These are phyloP conservation scores for Cymbomonas tetramitiformis DNA, from an alignment of 139 green algal genomes.

Conservation along the genomic window DNA sequence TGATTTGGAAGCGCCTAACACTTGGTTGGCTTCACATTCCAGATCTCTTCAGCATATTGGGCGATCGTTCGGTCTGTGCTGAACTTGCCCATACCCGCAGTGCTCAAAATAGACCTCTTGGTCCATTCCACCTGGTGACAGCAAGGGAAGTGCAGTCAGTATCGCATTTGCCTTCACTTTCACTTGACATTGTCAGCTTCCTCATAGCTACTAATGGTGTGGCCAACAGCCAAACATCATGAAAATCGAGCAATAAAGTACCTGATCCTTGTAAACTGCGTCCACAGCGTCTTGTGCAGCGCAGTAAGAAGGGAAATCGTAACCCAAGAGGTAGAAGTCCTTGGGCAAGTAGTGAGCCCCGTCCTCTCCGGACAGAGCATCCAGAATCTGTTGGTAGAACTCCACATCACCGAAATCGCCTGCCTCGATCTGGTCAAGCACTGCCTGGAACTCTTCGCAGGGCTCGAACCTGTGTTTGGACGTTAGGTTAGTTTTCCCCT, in stretches of 20 bases:
- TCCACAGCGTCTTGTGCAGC: slow-evolving; percentile 23
- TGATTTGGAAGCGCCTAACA: too few species aligned
- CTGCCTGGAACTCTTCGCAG: slow-evolving; percentile 46
- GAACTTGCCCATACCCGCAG: slow-evolving; percentile 55
- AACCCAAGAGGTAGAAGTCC: slow-evolving; percentile 29
- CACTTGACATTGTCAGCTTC: too few species aligned
- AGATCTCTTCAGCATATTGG: slow-evolving; percentile 70
- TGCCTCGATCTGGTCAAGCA: slow-evolving; percentile 36
- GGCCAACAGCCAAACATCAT: background rate
- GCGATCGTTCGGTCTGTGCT: slow-evolving; percentile 61
- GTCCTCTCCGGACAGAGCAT: slow-evolving; percentile 1
- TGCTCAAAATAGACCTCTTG: slow-evolving; percentile 50
- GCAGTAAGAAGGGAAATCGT: slow-evolving; percentile 37
- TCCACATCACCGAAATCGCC: slow-evolving; percentile 80
- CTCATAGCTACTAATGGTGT: slow-evolving; percentile 18
- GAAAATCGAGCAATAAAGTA: too few species aligned
- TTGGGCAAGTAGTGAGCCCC: slow-evolving; percentile 48
- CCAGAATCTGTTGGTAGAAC: too few species aligned
- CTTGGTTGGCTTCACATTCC: slow-evolving; percentile 59
- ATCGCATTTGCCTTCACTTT: too few species aligned
- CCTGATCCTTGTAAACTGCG: slow-evolving; percentile 41
- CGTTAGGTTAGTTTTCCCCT: too few species aligned
- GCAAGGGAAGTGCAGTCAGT: too few species aligned
- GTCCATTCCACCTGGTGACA: too few species aligned
- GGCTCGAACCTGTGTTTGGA: too few species aligned